Conservation (phyloP, 2,329 filamentous ascomycete species). For the Myriosclerotinia curreyana region DNA sequence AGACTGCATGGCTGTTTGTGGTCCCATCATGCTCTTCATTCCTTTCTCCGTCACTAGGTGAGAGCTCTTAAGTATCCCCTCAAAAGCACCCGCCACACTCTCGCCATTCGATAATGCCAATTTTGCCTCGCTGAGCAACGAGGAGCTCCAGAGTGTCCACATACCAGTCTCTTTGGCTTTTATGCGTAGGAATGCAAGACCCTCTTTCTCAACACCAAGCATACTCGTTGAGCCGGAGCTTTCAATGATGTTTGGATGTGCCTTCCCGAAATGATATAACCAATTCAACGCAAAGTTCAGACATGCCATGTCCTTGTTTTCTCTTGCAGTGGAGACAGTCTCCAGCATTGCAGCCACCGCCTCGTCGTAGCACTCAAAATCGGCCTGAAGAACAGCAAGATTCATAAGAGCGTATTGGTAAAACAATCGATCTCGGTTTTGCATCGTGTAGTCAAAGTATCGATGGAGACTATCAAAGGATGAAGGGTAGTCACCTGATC, state of each 20-base stretch:
- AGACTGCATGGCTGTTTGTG: conserved; percentile 69
- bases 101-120: conserved; percentile 70
- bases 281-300: conserved; percentile 94
- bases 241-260: conserved; percentile 72
- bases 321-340: conserved; percentile 88
- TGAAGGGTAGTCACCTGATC: conserved; percentile 82
- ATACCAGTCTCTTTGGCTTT: conserved; percentile 85
- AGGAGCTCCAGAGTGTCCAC: conserved; percentile 80
- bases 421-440: conserved; percentile 74
- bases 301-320: conserved; percentile 88
- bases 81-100: conserved; percentile 61
- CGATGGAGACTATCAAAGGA: conserved; percentile 89
- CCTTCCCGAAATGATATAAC: conserved; percentile 91
- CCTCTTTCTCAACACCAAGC: conserved; percentile 76
- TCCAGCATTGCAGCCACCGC: conserved; percentile 94
- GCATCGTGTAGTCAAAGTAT: conserved; percentile 96
- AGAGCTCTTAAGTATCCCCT: conserved; percentile 77
- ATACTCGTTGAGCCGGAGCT: conserved; percentile 69
- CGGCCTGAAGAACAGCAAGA: conserved; percentile 86
- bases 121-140: conserved; percentile 82
- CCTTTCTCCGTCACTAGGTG: conserved; percentile 77
- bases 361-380: conserved; percentile 88
- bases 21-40: conserved; percentile 68
- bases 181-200: conserved; percentile 75
- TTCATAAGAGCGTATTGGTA: conserved; percentile 97